phyloP scores from a whole-genome alignment of 305 asterid species.

The Fraxinus greggii region DNA sequence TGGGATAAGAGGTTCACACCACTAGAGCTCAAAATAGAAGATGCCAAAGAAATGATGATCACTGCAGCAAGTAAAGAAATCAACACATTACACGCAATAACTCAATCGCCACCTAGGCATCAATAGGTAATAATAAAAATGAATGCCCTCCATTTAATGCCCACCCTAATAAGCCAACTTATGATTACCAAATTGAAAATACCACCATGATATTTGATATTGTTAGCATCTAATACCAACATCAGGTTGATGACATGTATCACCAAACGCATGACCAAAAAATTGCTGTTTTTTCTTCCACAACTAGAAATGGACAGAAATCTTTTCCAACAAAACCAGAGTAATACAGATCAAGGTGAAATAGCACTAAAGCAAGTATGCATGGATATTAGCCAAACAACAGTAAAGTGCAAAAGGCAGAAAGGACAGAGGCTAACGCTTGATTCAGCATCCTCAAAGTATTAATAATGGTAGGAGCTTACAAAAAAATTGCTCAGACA shows the following conservation, averaged over 20 bases:
- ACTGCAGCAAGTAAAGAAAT: not conserved
- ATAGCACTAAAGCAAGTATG: not conserved
- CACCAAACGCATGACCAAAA: not conserved
- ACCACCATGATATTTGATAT: not conserved
- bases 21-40: not conserved
- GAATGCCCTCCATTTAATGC: not conserved
- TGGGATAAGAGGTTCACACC: not conserved
- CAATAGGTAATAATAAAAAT: not conserved
- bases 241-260: not conserved
- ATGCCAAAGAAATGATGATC: not conserved
- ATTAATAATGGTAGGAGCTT: slow-evolving; percentile 1
- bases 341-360: not conserved
- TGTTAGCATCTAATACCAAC: slow-evolving; percentile 2
- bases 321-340: not conserved
- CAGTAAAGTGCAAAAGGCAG: not conserved
- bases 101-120: not conserved
- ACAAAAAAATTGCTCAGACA: slow-evolving; percentile 1
- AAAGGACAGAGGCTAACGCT: not conserved
- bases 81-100: not conserved
- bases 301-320: not conserved
- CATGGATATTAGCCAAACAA: not conserved
- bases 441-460: slow-evolving; percentile 4
- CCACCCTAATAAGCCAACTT: slow-evolving; percentile 1
- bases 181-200: slow-evolving; percentile 1
- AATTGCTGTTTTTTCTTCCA: not conserved